Base-by-base conservation (phyloP, 495 filamentous ascomycete species). In the Darksidea phi region DNA sequence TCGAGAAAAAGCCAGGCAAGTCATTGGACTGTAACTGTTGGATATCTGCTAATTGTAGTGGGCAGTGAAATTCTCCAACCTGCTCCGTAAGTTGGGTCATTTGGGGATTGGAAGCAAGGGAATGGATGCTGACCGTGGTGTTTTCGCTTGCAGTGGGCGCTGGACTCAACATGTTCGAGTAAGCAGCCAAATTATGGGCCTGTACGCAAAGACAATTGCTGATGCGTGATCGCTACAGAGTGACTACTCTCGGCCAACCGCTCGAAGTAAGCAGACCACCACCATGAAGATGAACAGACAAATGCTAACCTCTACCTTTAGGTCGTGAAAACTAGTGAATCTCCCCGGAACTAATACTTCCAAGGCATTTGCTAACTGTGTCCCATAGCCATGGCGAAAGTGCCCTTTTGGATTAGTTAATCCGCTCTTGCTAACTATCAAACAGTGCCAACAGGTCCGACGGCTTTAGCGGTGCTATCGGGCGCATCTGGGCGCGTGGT, bases 1-100 rank as follows among this genome's bases (percentile, higher is more conserved):
- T 92, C 68, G 91, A 96, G 87, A 97, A 97, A 88, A 97, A 98
- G 85, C 95, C 95, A n/a, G n/a, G n/a, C n/a, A n/a, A n/a, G n/a
- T n/a, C n/a, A n/a, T n/a, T n/a, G n/a, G n/a, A n/a, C n/a, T n/a
- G n/a, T n/a, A n/a, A n/a, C n/a, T n/a, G n/a, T n/a, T n/a, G n/a
- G n/a, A n/a, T n/a, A n/a, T n/a, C n/a, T n/a, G n/a, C n/a, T n/a
- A n/a, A n/a, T n/a, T n/a, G n/a, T n/a, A n/a, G n/a, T n/a, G n/a
- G n/a, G n/a, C n/a, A 63, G 86, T 98, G 82, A 97, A 96, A 84
- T 97, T 97, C 84, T 96, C 91, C 79, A 98, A 97, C 78, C 78
- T 98, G 82, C 80, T 98, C 70, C 82, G 84, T 86, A 74, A 73
- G 83, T 78, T 51, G 11, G 49, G 52, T 26, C 50, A 28, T 49